Evolutionary conservation across 2,329 filamentous ascomycete genomes (phyloP), one percentile per base, ranked within the genome.

Genomic region (Aureobasidium sp.): DNA sequence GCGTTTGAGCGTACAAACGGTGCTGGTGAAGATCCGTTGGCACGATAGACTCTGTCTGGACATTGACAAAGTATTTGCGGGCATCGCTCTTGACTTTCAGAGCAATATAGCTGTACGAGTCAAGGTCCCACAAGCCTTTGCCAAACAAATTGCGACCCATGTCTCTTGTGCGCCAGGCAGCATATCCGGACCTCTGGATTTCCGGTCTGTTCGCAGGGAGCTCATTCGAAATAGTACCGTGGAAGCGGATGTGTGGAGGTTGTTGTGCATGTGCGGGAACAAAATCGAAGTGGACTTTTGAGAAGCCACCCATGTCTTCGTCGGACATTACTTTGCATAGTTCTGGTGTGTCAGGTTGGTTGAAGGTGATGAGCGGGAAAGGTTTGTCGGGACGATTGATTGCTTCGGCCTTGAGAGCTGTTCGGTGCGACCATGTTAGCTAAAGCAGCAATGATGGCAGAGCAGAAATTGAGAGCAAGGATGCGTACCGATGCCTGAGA

Each of bases 1-100:
- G 87, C 9, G 84, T 84, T 70, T 87, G 87, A 9, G 88, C 82
- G 68, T 91, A 96, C 5, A 99, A 77, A 55, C 94, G 82, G 75
- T 99, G 94, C 74, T 99, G 94, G 74, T 97, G 94, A 66, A 99
- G 81, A 73, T 99, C 94, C n/a, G 92, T 93, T 12, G 91, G 89
- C 52, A 96, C 90, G 61, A 99, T 87, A 1, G 89, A 90, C 72
- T 99, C 93, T 3, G 92, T 96, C 78, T 97, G 94, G 17, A 99
- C 79, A 75, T 99, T 99, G 70, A 99, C 85, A 63, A 96, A 90
- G 78, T 97, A 99, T 69, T 90, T 88, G 63, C 94, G 82, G 17
- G 92, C 92, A 72, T 97, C 94, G 3, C 90, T 93, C 74, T 92
- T 94, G 69, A 99, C 82, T 15, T 92, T 87, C 70, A 99, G 76